Evolutionary conservation across 306 rosid genomes (phyloP).

Genomic region (Ormosia emarginata): DNA sequence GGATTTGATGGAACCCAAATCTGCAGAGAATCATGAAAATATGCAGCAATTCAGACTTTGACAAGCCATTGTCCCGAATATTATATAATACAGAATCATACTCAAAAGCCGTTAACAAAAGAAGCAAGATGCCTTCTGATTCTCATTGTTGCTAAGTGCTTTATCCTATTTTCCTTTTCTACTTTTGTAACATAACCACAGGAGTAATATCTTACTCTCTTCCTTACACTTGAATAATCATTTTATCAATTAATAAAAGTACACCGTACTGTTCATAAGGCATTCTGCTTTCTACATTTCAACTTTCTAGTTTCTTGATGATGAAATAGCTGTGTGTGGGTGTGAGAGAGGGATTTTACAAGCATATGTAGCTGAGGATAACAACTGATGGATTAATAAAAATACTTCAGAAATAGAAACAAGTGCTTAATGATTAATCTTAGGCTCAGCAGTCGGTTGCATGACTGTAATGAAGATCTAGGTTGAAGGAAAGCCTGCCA

Average conservation of each 20-base stretch:
- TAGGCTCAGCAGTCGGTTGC: background rate
- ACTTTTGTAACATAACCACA: constrained; percentile 1
- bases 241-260: constrained; percentile 7
- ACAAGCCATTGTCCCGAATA: background rate
- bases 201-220: constrained; percentile 3
- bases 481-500: constrained; percentile 1
- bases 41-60: background rate
- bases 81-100: constrained; percentile 5
- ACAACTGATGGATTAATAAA: background rate
- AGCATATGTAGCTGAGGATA: background rate
- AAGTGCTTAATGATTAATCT: background rate
- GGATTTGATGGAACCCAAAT: constrained; percentile 96
- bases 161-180: background rate
- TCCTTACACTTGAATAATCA: background rate
- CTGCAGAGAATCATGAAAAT: constrained; percentile 44
- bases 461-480: background rate
- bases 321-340: background rate
- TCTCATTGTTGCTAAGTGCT: background rate
- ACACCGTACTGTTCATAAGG: background rate
- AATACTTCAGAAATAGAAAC: background rate
- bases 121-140: background rate
- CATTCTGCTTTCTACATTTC: background rate
- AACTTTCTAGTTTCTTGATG: background rate
- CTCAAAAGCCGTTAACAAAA: background rate
- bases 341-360: background rate